Percentiles rank a stretch among this genome's conserved stretches.
Evolutionary conservation across 2,329 filamentous ascomycete genomes (phyloP).

Genomic region (Hypoxylon sp.): DNA sequence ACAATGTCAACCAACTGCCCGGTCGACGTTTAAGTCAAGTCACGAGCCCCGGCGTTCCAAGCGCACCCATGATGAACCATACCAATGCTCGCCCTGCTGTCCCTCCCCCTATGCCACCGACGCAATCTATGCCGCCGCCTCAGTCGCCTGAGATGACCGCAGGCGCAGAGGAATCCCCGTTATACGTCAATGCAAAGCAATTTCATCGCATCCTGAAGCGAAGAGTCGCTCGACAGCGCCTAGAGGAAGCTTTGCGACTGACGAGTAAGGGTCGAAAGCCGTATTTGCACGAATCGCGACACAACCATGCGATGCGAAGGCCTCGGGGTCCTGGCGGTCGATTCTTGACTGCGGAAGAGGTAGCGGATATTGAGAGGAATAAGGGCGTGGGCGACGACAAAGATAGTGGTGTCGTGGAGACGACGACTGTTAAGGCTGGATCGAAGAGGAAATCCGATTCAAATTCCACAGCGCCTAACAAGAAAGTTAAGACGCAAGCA

Average conservation of each 20-base stretch:
- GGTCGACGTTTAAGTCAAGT: conserved; percentile 79
- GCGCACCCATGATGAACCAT: conserved; percentile 80
- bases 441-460: conserved; percentile 70
- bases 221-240: conserved; percentile 87
- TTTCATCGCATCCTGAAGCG: conserved; percentile 97
- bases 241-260: conserved; percentile 90
- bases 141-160: conserved; percentile 83
- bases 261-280: conserved; percentile 97
- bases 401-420: conserved; percentile 46
- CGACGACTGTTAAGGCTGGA: conserved; percentile 50
- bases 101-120: conserved; percentile 66
- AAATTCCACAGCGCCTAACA: conserved; percentile 58
- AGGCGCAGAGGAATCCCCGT: conserved; percentile 83
- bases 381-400: conserved; percentile 55
- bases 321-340: conserved; percentile 92
- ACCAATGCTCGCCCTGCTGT: conserved; percentile 59
- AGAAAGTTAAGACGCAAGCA: conserved; percentile 58
- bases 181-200: conserved; percentile 99
- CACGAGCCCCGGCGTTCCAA: conserved; percentile 77
- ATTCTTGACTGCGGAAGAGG: conserved; percentile 96
- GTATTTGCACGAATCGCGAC: conserved; percentile 95
- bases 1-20: conserved; percentile 66
- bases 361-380: conserved; percentile 83
- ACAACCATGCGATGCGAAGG: conserved; percentile 97
- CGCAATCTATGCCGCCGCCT: conserved; percentile 72